Evolutionary conservation across 306 rosid species (phyloP).

Genomic region (Sicyos baderoa): DNA sequence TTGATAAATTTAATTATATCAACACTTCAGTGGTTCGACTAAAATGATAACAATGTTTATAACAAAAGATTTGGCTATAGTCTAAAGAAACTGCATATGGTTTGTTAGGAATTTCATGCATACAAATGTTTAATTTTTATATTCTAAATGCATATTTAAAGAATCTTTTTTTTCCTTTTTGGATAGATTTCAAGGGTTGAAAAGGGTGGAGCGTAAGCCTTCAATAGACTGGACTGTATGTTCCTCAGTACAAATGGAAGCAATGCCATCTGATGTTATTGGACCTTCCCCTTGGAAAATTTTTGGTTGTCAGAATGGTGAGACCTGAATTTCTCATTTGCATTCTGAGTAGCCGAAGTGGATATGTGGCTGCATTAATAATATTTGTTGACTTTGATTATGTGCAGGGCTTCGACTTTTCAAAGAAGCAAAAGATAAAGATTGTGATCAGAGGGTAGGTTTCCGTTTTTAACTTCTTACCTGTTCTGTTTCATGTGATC

Average conservation of each 20-base stretch:
- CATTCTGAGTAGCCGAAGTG: conserved; percentile 3
- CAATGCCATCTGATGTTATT: conserved; percentile 65
- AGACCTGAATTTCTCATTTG: conserved; percentile 24
- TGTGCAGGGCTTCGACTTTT: conserved; percentile 74
- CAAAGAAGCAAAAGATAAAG: conserved; percentile 69
- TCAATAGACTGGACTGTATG: conserved; percentile 41
- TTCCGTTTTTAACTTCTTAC: conserved; percentile 19
- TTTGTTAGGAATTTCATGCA: neutral
- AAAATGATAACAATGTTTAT: neutral
- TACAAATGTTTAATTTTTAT: neutral
- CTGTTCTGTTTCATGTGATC: conserved; percentile 8
- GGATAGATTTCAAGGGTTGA: conserved; percentile 52
- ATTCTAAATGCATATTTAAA: neutral
- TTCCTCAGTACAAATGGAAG: conserved; percentile 41
- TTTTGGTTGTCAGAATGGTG: conserved; percentile 89
- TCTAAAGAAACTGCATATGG: neutral
- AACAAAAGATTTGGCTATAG: neutral
- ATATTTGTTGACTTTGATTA: conserved; percentile 13
- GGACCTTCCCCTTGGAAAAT: conserved; percentile 91
- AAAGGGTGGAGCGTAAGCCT: conserved; percentile 32
- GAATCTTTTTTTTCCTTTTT: conserved; percentile 9
- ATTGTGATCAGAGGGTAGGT: conserved; percentile 53
- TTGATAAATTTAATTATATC: no score
- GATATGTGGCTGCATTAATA: neutral
- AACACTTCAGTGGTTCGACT: neutral